phyloP scores from a whole-genome alignment of 2,329 filamentous ascomycete genomes.

The Xylariaceae sp. region DNA sequence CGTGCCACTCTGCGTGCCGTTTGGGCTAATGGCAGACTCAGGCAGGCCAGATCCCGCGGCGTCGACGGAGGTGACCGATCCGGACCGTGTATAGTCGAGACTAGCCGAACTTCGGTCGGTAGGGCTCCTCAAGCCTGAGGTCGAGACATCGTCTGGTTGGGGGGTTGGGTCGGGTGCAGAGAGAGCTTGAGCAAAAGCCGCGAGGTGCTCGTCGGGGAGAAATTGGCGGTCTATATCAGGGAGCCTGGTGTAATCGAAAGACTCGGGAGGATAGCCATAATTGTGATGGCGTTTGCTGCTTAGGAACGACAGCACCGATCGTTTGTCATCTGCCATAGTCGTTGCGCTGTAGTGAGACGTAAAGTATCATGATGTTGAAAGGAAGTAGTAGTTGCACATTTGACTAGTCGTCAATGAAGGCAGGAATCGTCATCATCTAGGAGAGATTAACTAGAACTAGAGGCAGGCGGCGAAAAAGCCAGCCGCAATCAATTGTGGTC shows the following conservation, averaged over 20 bases:
- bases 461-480: too few species aligned
- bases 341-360: constrained; percentile 16
- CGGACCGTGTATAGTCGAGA: constrained; percentile 50
- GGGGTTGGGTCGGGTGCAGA: constrained; percentile 74
- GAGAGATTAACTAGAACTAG: too few species aligned
- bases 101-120: constrained; percentile 50
- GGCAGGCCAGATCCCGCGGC: constrained; percentile 33
- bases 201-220: constrained; percentile 72
- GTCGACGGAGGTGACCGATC: constrained; percentile 49
- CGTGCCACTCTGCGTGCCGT: constrained; percentile 46
- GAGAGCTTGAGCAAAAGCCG: constrained; percentile 81
- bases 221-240: constrained; percentile 86
- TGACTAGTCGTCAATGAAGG: background rate
- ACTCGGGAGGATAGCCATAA: constrained; percentile 67
- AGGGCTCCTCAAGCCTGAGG: constrained; percentile 48
- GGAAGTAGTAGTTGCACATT: background rate
- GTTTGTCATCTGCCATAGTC: constrained; percentile 38
- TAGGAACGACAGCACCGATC: constrained; percentile 33
- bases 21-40: constrained; percentile 43
- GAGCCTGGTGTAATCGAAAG: constrained; percentile 72
- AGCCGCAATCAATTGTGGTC: background rate
- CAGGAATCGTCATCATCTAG: background rate
- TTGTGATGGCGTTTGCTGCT: constrained; percentile 40
- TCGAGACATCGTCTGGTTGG: constrained; percentile 57
- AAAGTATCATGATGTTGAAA: constrained; percentile 27